Evolutionary conservation across 371 early-diverging fungal genomes (phyloP).

Genomic region (Parasitella parasitica): DNA sequence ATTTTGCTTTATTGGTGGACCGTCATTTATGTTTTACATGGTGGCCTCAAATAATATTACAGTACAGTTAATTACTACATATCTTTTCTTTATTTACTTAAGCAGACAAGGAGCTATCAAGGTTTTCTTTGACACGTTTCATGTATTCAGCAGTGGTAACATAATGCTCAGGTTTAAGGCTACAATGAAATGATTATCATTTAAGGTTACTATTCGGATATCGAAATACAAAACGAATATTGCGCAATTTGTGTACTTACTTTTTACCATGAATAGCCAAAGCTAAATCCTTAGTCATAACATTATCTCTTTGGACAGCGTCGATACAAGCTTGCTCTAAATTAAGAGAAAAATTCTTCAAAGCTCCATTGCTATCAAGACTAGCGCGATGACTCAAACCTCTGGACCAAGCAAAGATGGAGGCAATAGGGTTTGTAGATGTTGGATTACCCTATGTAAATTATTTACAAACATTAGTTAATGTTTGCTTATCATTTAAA

Average conservation of each 20-base stretch:
- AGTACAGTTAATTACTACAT: background rate
- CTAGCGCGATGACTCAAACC: conserved; percentile 90
- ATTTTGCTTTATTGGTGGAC: background rate
- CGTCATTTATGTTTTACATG: background rate
- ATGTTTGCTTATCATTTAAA: background rate
- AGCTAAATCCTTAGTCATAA: conserved; percentile 96
- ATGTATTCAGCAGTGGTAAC: conserved; percentile 81
- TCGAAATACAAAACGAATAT: conserved; percentile 3
- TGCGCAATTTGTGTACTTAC: conserved; percentile 28
- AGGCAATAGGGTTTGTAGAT: conserved; percentile 91
- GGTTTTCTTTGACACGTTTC: conserved; percentile 67
- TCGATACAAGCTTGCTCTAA: conserved; percentile 87
- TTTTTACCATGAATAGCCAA: conserved; percentile 75
- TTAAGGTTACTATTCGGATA: conserved; percentile 3
- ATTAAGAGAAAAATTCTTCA: conserved; percentile 65
- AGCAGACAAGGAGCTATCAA: conserved; percentile 40
- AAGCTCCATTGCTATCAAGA: conserved; percentile 75
- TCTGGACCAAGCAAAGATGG: conserved; percentile 94
- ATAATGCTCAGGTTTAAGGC: conserved; percentile 69
- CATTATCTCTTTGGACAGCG: conserved; percentile 71
- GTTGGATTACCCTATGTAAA: conserved; percentile 57
- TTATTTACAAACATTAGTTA: background rate
- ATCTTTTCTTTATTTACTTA: background rate
- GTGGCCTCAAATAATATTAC: background rate
- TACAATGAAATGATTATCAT: conserved; percentile 14